Base-by-base conservation (phyloP, 352 stramenopile genomes). In the Globisporangium emineosum region DNA sequence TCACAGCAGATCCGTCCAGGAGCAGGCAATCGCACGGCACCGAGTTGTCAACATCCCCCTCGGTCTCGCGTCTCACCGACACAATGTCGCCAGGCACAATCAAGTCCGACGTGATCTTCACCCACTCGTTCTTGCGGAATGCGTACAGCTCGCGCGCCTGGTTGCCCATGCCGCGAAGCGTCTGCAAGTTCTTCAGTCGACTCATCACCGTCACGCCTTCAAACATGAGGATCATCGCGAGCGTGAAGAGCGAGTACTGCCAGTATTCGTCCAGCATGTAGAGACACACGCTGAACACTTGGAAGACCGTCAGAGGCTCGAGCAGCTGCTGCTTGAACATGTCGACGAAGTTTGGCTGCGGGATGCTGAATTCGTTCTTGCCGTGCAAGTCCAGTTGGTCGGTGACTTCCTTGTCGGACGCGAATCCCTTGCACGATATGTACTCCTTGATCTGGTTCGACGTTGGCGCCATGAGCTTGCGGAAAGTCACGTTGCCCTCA, bases 251-350 rank as follows among this genome's bases (percentile, higher is more conserved):
- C 32, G 94, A 97, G 81, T 99, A 99, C 77, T 99, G 97, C 97
- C 97, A 99, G 83, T 99, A 99, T 75, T 99, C 98, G 78, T 99
- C 98, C 15, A 99, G 81, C 79, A 94, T 98, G 90, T 98, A 99
- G 25, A 99, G 77, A 27, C 96, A 83, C 19, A 99, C 96, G 70
- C 97, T 99, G 55, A 99, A 97, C 56, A 99, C 83, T 86, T 99
- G 98, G 75, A 99, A 99, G 1, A 99, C 84, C 61, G 98, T 99
- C 47, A 99, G 94, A 19, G 98, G 98, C 67, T 98, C 96, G 12
- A 99, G 75, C 21, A 98, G 69, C 78, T 99, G 98, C 77, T 99
- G 93, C 67, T 94, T 89, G 64, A 99, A 98, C 72, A 99, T 90
- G 64, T 97, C 90, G 27, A 97, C 47, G 66, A 99, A 99, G 57